phyloP scores from a whole-genome alignment of 768 basidiomycete genomes.

The Multifurca ochricompacta region DNA sequence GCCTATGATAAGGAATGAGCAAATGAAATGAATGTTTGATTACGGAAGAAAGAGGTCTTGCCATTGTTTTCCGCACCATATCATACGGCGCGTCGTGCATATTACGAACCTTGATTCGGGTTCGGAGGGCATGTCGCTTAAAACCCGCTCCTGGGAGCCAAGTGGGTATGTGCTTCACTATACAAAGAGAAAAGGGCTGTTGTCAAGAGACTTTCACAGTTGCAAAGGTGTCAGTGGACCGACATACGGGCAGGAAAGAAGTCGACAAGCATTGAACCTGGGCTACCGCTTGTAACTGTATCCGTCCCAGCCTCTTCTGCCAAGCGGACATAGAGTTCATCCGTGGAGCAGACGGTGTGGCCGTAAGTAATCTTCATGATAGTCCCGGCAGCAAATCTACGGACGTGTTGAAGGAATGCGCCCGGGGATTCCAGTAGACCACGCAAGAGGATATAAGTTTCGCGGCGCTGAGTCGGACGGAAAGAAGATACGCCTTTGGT shows the following conservation, averaged over 20 bases:
- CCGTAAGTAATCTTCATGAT: conserved; percentile 31
- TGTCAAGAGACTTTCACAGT: not conserved
- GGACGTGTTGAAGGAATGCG: conserved; percentile 24
- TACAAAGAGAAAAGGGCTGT: not conserved
- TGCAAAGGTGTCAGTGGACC: not conserved
- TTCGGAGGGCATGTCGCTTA: conserved; percentile 19
- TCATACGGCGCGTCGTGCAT: conserved; percentile 20
- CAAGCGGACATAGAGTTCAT: conserved; percentile 27
- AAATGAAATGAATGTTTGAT: not conserved
- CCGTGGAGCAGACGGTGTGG: conserved; percentile 25
- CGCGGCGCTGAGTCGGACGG: conserved; percentile 23
- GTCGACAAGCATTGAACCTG: conserved; percentile 29
- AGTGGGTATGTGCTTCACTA: conserved; percentile 18
- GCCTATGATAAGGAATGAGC: conserved; percentile 6
- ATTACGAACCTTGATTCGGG: conserved; percentile 15
- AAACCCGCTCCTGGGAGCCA: conserved; percentile 23
- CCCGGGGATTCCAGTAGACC: conserved; percentile 25
- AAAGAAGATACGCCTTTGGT: conserved; percentile 19
- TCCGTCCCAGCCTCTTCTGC: conserved; percentile 24
- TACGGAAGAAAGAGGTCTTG: not conserved
- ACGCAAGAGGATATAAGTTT: conserved; percentile 24
- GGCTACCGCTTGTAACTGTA: conserved; percentile 22
- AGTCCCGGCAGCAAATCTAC: conserved; percentile 25
- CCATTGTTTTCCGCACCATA: conserved; percentile 18
- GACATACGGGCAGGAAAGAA: conserved; percentile 29